Evolutionary conservation across 441 rosid species (phyloP), one percentile per base, ranked within the genome.

Genomic region (Euphorbia schlechtendalii): DNA sequence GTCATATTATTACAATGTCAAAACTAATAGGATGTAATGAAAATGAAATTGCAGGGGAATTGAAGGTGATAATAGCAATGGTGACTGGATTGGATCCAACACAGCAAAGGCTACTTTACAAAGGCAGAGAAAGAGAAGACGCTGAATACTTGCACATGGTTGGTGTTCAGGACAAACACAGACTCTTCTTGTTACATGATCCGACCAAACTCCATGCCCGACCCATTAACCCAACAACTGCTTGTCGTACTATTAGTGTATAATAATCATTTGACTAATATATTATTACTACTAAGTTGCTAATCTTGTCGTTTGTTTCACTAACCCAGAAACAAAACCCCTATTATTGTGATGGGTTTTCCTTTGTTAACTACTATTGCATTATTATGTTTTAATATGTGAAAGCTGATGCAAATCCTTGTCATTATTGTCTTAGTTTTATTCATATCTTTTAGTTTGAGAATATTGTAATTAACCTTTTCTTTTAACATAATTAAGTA

Each of bases 41-140:
- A 18, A 20, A 8, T 40, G 6, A 14, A 59, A 25, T 61, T 59
- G 8, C 79, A 90, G 96, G 90, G 21, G 95, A 88, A 65, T 69
- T 90, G 72, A 93, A 93, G 87, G 71, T 78, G 86, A 57, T 90
- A 32, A 38, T 93, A 71, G 73, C 93, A 63, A 8, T 85, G 73
- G 78, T 85, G 65, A 86, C 85, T 0, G 77, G 85, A 21, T 65
- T 93, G 68, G 96, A 87, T 79, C 84, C 96, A 64, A 76, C 70
- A 57, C 95, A 87, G 82, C 97, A 90, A 56, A 80, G 97, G 73
- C 55, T 90, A 36, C 28, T 90, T 59, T 93, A 79, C 91, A 88
- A 77, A 78, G 96, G 99, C 55, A 90, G 84, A 74, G 93, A 93
- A 67, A 87, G 89, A 73, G 99, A 84, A 17, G 85, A 87, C 62